phyloP scores from a whole-genome alignment of 2,329 filamentous ascomycete genomes.

The Colletotrichum gloeosporioides region DNA sequence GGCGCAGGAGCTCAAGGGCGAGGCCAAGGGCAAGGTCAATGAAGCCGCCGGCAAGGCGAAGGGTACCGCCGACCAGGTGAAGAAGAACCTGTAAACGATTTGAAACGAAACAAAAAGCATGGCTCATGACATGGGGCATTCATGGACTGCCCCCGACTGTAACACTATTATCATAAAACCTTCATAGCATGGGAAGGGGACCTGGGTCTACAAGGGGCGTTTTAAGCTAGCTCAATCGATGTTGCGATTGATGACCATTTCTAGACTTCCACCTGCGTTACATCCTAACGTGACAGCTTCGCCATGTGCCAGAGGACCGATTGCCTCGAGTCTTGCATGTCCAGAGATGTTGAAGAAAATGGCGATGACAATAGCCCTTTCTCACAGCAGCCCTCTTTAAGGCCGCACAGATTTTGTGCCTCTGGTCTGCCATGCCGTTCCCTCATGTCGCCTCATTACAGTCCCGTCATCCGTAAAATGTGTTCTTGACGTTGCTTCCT shows the following conservation, averaged over 20 bases:
- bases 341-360: too few species aligned
- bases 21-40: conserved; percentile 36
- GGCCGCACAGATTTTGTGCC: too few species aligned
- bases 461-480: too few species aligned
- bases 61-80: conserved; percentile 45
- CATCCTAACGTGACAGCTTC: too few species aligned
- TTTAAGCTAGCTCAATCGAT: background rate
- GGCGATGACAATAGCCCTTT: too few species aligned
- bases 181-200: conserved; percentile 15
- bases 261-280: too few species aligned
- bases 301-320: too few species aligned
- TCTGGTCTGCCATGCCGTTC: too few species aligned
- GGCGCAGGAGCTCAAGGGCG: conserved; percentile 38
- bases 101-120: background rate
- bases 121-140: background rate
- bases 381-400: too few species aligned
- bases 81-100: conserved; percentile 31
- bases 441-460: too few species aligned
- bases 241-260: background rate
- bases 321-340: too few species aligned
- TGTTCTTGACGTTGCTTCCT: too few species aligned
- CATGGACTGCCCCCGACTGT: background rate
- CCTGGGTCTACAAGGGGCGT: background rate
- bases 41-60: conserved; percentile 46
- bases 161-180: conserved; percentile 2